Percentiles rank a stretch among this genome's conserved stretches.
Conservation (phyloP, 2,329 filamentous ascomycete species). For the Cladosporium sp. region DNA sequence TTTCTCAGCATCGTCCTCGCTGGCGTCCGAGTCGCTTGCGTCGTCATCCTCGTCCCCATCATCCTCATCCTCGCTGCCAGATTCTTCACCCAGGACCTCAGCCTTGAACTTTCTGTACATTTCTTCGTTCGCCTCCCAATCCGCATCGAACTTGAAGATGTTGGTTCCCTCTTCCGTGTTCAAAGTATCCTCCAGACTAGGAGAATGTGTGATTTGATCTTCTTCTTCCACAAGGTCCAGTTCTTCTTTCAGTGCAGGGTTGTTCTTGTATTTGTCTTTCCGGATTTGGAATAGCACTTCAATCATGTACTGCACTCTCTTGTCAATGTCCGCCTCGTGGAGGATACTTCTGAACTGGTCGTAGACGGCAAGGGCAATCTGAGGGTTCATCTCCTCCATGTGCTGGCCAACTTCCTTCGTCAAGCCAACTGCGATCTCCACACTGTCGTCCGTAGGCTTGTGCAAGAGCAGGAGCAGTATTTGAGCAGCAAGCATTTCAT, state of each 20-base stretch:
- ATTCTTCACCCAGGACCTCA: constrained; percentile 82
- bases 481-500: constrained; percentile 91
- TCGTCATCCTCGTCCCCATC: constrained; percentile 66
- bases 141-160: constrained; percentile 89
- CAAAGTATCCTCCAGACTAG: constrained; percentile 79
- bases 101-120: constrained; percentile 88
- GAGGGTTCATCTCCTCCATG: constrained; percentile 89
- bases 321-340: constrained; percentile 96
- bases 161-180: constrained; percentile 87
- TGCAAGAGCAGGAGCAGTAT: constrained; percentile 88
- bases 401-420: constrained; percentile 93
- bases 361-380: constrained; percentile 86
- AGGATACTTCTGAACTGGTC: constrained; percentile 95
- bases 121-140: constrained; percentile 89
- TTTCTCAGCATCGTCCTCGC: constrained; percentile 73
- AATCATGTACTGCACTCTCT: constrained; percentile 98
- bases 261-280: constrained; percentile 95
- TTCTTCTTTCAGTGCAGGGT: constrained; percentile 86
- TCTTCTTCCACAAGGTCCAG: constrained; percentile 95
- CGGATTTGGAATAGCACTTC: constrained; percentile 96
- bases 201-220: constrained; percentile 91
- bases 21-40: constrained; percentile 58
- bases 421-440: constrained; percentile 93
- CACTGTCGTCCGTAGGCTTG: constrained; percentile 95
- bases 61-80: constrained; percentile 78